Percentiles rank a stretch among this genome's conserved stretches.
Evolutionary conservation across 139 green algal genomes (phyloP).

Genomic region (Coelastrella sp.): DNA sequence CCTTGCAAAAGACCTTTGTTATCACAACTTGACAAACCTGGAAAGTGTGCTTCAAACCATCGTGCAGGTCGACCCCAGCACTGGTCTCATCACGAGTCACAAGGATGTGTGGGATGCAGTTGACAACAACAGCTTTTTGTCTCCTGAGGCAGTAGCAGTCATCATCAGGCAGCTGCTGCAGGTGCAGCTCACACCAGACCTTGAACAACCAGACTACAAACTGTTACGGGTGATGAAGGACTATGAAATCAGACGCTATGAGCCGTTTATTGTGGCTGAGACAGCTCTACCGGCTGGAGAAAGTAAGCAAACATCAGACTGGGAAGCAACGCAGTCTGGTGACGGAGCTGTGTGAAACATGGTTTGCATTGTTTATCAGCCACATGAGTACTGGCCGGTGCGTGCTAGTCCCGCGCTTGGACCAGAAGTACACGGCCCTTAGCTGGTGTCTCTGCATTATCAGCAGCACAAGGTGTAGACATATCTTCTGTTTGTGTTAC

Average conservation of each 20-base stretch:
- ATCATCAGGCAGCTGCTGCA: constrained; percentile 48
- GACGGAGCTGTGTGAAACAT: too few species aligned
- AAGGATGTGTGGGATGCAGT: constrained; percentile 75
- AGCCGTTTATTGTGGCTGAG: constrained; percentile 79
- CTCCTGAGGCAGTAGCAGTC: constrained; percentile 56
- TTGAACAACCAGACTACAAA: constrained; percentile 67
- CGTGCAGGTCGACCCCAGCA: constrained; percentile 59
- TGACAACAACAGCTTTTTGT: constrained; percentile 68
- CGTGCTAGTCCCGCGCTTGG: too few species aligned
- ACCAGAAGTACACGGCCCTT: too few species aligned
- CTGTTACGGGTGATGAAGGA: constrained; percentile 61
- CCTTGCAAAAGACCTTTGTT: too few species aligned
- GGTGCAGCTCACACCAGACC: constrained; percentile 56
- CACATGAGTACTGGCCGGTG: too few species aligned
- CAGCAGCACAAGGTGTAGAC: too few species aligned
- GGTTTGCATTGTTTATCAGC: too few species aligned
- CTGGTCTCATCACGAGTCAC: constrained; percentile 62
- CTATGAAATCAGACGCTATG: constrained; percentile 86
- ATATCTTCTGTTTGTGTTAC: too few species aligned
- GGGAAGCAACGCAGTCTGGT: neutral
- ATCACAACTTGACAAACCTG: too few species aligned
- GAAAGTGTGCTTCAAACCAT: too few species aligned
- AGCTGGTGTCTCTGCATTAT: too few species aligned
- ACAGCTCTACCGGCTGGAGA: constrained; percentile 60
- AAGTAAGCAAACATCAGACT: neutral